phyloP scores from a whole-genome alignment of 2,329 filamentous ascomycete genomes.

The Colletotrichum sp. region DNA sequence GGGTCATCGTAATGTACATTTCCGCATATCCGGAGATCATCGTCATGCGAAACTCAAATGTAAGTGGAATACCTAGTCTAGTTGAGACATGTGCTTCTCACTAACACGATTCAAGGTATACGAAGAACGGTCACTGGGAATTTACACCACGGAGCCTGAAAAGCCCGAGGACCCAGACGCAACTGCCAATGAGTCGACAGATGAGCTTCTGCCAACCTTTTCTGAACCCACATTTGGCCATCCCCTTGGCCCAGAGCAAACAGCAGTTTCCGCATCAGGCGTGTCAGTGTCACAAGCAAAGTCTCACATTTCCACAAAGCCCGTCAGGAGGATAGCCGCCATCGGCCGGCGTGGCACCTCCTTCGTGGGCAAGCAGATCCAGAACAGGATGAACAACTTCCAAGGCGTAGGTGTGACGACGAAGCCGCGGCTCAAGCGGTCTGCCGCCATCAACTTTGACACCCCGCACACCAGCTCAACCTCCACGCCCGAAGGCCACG shows the following conservation, averaged over 20 bases:
- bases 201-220: conserved; percentile 10
- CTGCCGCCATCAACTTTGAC: conserved; percentile 5
- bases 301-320: conserved; percentile 48
- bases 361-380: conserved; percentile 60
- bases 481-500: conserved; percentile 36
- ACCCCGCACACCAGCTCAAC: background rate
- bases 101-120: conserved; percentile 59
- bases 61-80: background rate
- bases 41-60: conserved; percentile 64
- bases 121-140: conserved; percentile 69
- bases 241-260: background rate
- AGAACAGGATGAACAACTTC: conserved; percentile 43
- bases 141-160: conserved; percentile 48
- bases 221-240: background rate
- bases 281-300: conserved; percentile 28
- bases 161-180: conserved; percentile 28
- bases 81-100: background rate
- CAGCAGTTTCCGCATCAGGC: background rate
- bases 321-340: conserved; percentile 29
- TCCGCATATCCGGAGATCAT: conserved; percentile 67
- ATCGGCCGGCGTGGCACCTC: conserved; percentile 36
- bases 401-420: conserved; percentile 45
- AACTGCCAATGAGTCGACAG: conserved; percentile 30
- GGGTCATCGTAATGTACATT: conserved; percentile 71
- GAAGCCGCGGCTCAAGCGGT: conserved; percentile 20